Evolutionary conservation across 208 protist species (phyloP).

Genomic region (Tritrichomonas foetus): DNA sequence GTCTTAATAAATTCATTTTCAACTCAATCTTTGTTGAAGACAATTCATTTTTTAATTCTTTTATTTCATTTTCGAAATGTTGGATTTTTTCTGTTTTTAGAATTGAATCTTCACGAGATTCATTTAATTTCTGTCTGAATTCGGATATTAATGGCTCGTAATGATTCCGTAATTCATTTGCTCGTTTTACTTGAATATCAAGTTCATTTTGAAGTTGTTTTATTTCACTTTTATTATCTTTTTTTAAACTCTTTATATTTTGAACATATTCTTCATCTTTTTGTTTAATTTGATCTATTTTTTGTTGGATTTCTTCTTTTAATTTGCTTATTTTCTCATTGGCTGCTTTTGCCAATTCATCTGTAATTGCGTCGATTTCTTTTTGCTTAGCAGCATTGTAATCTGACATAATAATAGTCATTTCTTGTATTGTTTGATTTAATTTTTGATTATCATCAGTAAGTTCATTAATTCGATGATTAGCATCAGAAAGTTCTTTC

Average conservation of each 20-base stretch:
- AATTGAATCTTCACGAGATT: neutral
- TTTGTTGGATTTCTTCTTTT: neutral
- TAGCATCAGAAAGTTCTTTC: neutral
- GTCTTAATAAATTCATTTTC: too few species aligned
- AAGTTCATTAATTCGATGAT: too few species aligned
- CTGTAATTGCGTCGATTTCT: too few species aligned
- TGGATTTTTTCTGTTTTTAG: neutral
- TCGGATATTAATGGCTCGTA: neutral
- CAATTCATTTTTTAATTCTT: too few species aligned
- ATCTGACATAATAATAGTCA: too few species aligned
- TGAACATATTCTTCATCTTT: neutral
- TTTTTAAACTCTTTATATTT: neutral
- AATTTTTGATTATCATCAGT: too few species aligned
- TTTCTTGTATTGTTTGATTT: too few species aligned
- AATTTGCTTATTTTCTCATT: neutral
- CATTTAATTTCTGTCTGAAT: neutral
- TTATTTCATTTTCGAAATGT: too few species aligned
- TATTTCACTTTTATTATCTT: neutral
- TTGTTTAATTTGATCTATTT: neutral
- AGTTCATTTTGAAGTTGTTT: neutral
- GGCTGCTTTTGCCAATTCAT: neutral
- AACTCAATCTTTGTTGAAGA: too few species aligned
- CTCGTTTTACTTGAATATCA: neutral
- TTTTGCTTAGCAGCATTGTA: too few species aligned
- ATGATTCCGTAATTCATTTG: neutral